Percentiles rank a stretch among this genome's conserved stretches.
Evolutionary conservation across 176 grass and related monocot genomes (phyloP).

Genomic region (Elymus sibiricus): DNA sequence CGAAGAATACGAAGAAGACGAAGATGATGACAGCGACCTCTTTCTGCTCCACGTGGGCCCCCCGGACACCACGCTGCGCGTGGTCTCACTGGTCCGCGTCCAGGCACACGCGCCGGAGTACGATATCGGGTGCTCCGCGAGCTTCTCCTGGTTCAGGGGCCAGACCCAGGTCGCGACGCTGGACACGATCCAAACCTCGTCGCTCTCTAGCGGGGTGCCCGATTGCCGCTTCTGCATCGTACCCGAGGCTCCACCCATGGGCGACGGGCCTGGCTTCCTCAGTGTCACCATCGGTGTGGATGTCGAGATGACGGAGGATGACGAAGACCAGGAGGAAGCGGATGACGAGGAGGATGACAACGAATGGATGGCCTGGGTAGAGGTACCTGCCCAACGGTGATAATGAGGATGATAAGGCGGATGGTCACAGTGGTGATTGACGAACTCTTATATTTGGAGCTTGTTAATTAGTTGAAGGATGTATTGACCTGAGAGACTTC

Average conservation of each 20-base stretch:
- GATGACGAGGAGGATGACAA: neutral
- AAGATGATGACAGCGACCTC: neutral
- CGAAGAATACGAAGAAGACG: no score
- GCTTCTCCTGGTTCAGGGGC: slow-evolving; percentile 21
- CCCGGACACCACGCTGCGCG: neutral
- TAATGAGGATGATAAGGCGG: neutral
- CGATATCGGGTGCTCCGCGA: neutral
- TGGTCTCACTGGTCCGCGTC: slow-evolving; percentile 15
- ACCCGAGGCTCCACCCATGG: neutral
- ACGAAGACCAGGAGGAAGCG: neutral
- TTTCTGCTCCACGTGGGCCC: slow-evolving; percentile 6
- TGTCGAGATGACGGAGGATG: neutral
- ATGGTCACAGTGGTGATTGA: no score
- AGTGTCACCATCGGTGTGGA: neutral
- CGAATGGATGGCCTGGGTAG: neutral
- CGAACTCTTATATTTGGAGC: neutral
- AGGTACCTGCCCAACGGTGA: no score
- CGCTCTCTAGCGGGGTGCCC: neutral
- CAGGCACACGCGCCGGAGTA: neutral
- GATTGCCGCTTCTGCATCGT: slow-evolving; percentile 12
- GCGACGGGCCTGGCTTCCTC: neutral
- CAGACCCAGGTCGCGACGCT: neutral
- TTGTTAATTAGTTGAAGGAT: no score
- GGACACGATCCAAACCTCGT: neutral
- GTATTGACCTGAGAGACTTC: no score